Base-by-base conservation (phyloP, 192 early-diverging fungal genomes). In the Backusella tarrabulga region DNA sequence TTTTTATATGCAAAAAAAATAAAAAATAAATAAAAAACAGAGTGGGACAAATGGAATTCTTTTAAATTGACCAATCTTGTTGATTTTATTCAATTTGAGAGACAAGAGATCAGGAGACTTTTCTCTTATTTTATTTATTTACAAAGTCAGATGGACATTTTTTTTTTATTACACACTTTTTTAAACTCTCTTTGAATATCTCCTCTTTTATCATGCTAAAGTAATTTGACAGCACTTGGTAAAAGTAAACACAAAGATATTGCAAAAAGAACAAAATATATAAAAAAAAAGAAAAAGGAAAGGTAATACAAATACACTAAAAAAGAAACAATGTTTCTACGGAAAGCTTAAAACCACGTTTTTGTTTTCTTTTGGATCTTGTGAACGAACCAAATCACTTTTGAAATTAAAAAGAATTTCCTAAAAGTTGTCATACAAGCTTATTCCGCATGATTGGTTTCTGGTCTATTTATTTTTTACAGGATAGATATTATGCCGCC, bases 311-410 rank as follows among this genome's bases (percentile, higher is more conserved):
- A 50, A 50, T 50, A 32, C 19, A 50, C 46, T 19, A 44, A 50
- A 50, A 50, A 50, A 50, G 46, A 50, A 50, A 50, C n/a, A 50
- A 50, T 50, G 46, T 50, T 50, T 50, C 46, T 50, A 50, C 6
- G 46, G 1, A 50, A 50, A 50, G 46, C 46, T 50, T 50, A 50
- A 50, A 50, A 50, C 46, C 46, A 50, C 46, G 46, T 60, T 60
- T 60, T 60, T 60, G 6, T 60, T 60, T 60, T 60, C 23, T 60
- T 60, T 60, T 60, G n/a, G 17, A 23, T 23, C 23, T 26, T 23
- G 54, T 23, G 54, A 63, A 63, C 56, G 56, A 63, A 63, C 56
- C 56, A 63, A 63, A 63, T 63, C 56, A 29, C 56, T 63, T 63
- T 26, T 63, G 12, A 63, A 63, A 63, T 23, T 23, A 60, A 60